These are phyloP conservation scores for Stachybotrys chartarum DNA, from an alignment of 2,329 filamentous ascomycete genomes.

Conservation along the genomic window DNA sequence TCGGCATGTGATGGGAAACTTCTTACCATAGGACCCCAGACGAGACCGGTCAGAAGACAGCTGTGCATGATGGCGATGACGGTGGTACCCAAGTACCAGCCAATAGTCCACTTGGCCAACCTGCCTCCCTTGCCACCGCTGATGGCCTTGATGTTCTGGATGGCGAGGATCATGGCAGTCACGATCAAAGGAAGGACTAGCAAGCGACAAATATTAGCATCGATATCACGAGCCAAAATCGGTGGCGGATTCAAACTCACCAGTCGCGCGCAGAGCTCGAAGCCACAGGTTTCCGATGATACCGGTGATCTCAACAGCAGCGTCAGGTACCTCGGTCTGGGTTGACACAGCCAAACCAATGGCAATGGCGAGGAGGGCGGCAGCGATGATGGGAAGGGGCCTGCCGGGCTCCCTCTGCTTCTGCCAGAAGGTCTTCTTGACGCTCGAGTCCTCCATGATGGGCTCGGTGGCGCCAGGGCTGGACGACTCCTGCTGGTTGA, in stretches of 20 bases:
- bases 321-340: slow-evolving; percentile 32
- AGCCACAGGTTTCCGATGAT: slow-evolving; percentile 45
- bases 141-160: slow-evolving; percentile 40
- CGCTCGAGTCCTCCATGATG: slow-evolving; percentile 9
- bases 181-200: slow-evolving; percentile 47
- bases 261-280: slow-evolving; percentile 28
- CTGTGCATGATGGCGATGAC: slow-evolving; percentile 39
- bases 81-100: slow-evolving; percentile 43
- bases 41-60: slow-evolving; percentile 36
- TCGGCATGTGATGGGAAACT: neutral
- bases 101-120: slow-evolving; percentile 41
- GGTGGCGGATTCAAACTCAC: too few species aligned
- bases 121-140: slow-evolving; percentile 28
- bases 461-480: slow-evolving; percentile 1
- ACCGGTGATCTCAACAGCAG: slow-evolving; percentile 32
- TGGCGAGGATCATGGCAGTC: slow-evolving; percentile 42
- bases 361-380: slow-evolving; percentile 39
- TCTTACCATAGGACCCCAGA: slow-evolving; percentile 33
- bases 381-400: slow-evolving; percentile 40
- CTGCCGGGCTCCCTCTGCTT: slow-evolving; percentile 33
- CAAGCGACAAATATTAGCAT: too few species aligned
- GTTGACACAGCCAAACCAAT: slow-evolving; percentile 40
- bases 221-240: too few species aligned
- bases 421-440: slow-evolving; percentile 27
- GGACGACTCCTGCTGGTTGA: neutral